Percentiles rank a stretch among this genome's conserved stretches.
These are phyloP conservation scores for Extremus antarcticus DNA, from an alignment of 495 filamentous ascomycete genomes.

Conservation along the genomic window DNA sequence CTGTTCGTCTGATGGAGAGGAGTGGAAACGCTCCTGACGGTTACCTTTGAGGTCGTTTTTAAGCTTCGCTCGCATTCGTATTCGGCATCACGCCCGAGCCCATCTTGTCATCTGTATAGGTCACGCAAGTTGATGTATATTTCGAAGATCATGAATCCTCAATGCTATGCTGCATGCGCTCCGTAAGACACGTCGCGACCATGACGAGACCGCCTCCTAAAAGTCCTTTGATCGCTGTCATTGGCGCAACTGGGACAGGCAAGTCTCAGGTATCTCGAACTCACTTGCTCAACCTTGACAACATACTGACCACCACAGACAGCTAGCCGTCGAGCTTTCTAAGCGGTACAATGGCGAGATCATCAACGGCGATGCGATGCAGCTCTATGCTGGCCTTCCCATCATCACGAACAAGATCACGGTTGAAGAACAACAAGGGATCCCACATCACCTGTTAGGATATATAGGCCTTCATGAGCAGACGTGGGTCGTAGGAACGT, in stretches of 20 bases:
- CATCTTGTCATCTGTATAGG: too few relatives aligned
- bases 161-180: not conserved
- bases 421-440: constrained; percentile 57
- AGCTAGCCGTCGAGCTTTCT: constrained; percentile 91
- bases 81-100: too few relatives aligned
- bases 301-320: constrained; percentile 29
- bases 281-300: not conserved
- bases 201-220: constrained; percentile 16
- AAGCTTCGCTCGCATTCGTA: too few relatives aligned
- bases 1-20: too few relatives aligned
- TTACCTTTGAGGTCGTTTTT: too few relatives aligned
- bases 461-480: constrained; percentile 60
- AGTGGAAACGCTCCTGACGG: too few relatives aligned
- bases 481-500: constrained; percentile 70
- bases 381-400: constrained; percentile 86
- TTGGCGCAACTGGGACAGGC: constrained; percentile 90
- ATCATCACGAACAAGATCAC: constrained; percentile 94
- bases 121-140: too few relatives aligned
- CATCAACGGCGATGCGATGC: constrained; percentile 98
- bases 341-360: constrained; percentile 80
- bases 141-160: not conserved
- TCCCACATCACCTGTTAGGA: constrained; percentile 84
- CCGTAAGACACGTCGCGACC: not conserved
- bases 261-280: constrained; percentile 78
- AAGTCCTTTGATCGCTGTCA: constrained; percentile 63